These are phyloP conservation scores for Eimeria necatrix DNA, from an alignment of 169 alveolate species.

Conservation along the genomic window DNA sequence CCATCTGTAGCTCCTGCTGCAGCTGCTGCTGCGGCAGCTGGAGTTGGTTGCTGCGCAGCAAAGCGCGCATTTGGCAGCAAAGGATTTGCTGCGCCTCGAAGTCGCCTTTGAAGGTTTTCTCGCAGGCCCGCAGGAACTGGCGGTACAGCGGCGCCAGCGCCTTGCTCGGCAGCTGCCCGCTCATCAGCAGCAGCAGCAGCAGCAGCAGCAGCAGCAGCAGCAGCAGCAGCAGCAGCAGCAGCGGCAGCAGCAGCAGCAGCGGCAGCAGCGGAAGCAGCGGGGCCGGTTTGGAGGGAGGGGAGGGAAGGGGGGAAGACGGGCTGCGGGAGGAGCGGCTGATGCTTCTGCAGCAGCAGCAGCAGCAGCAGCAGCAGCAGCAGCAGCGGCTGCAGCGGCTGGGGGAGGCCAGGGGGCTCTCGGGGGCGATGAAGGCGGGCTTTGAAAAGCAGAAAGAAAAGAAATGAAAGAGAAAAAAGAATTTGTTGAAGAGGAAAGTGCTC, in stretches of 20 bases:
- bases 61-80: slow-evolving; percentile 14
- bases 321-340: no score
- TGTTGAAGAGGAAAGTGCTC: no score
- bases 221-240: neutral
- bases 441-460: no score
- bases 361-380: no score
- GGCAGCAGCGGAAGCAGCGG: neutral
- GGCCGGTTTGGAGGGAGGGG: neutral
- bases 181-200: neutral
- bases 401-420: no score
- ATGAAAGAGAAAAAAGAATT: no score
- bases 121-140: slow-evolving; percentile 77
- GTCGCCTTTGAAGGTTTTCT: slow-evolving; percentile 77
- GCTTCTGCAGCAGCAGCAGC: no score
- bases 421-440: no score
- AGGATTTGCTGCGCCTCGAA: slow-evolving; percentile 61
- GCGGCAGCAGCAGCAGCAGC: neutral
- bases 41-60: slow-evolving; percentile 55
- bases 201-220: neutral
- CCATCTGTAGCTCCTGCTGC: slow-evolving; percentile 43
- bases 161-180: neutral
- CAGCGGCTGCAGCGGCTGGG: no score
- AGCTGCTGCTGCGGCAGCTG: neutral
- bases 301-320: no score
- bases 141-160: slow-evolving; percentile 65